Evolutionary conservation across 2,329 filamentous ascomycete genomes (phyloP).

Genomic region (Paecilomyces fulvus): DNA sequence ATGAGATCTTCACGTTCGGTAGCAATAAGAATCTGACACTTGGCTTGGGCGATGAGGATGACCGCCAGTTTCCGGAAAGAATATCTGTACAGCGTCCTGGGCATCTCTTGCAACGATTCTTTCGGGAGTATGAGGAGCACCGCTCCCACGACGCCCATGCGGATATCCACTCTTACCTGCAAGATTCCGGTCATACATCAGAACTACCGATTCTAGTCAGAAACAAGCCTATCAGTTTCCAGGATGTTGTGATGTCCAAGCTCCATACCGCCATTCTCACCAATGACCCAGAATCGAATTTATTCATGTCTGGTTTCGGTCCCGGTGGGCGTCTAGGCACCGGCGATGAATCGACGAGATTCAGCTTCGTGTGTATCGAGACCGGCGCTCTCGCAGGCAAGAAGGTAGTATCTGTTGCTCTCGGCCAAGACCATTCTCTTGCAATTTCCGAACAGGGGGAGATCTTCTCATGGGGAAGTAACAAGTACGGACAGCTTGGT

Average conservation of each 20-base stretch:
- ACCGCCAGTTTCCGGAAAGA: conserved; percentile 86
- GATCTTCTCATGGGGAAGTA: conserved; percentile 90
- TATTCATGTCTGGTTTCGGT: conserved; percentile 89
- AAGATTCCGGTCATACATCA: conserved; percentile 28
- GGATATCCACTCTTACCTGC: conserved; percentile 9
- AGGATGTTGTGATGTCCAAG: conserved; percentile 82
- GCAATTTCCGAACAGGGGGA: conserved; percentile 81
- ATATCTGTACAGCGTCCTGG: conserved; percentile 68
- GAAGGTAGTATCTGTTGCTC: conserved; percentile 65
- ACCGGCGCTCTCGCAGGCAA: conserved; percentile 64
- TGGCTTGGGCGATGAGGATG: conserved; percentile 90
- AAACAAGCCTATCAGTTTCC: conserved; percentile 64
- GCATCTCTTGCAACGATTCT: conserved; percentile 64
- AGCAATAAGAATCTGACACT: conserved; percentile 94
- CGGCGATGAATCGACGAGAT: conserved; percentile 82
- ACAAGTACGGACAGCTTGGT: conserved; percentile 75
- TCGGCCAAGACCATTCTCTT: conserved; percentile 87
- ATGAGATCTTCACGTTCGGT: conserved; percentile 88
- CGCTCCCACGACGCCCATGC: conserved; percentile 24
- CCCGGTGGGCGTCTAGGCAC: conserved; percentile 81
- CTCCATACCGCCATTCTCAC: conserved; percentile 85
- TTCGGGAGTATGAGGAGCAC: conserved; percentile 53
- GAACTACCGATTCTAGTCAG: conserved; percentile 66
- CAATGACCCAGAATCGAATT: conserved; percentile 75
- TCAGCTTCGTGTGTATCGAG: conserved; percentile 75